Conservation (phyloP, 129 eudicot genomes). For the Arctium minus region DNA sequence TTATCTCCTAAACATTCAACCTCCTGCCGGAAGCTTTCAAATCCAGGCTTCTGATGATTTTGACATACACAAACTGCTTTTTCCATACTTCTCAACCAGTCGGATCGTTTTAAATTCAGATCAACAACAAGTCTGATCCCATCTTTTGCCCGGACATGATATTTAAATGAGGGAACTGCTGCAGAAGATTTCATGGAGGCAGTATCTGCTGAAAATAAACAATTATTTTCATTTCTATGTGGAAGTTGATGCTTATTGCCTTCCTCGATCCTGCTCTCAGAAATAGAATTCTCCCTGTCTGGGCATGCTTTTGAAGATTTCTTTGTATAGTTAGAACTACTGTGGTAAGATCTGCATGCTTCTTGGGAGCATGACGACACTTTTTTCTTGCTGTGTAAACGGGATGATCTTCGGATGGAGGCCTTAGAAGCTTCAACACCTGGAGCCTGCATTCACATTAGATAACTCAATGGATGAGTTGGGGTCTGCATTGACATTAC, state of each 20-base stretch:
- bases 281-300: not conserved
- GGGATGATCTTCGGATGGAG: constrained; percentile 24
- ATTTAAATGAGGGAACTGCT: constrained; percentile 35
- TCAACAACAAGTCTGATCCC: constrained; percentile 49
- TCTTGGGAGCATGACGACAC: constrained; percentile 20
- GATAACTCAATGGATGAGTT: not conserved
- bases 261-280: constrained; percentile 14
- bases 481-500: too few relatives aligned
- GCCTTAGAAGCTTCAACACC: constrained; percentile 8
- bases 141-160: constrained; percentile 30
- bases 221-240: constrained; percentile 3
- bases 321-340: not conserved
- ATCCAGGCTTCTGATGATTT: constrained; percentile 25
- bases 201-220: constrained; percentile 18
- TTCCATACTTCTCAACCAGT: constrained; percentile 38
- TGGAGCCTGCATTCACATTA: constrained; percentile 28
- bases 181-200: constrained; percentile 23
- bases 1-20: constrained; percentile 32
- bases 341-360: not conserved
- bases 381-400: constrained; percentile 26
- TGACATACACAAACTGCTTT: constrained; percentile 20
- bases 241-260: constrained; percentile 7
- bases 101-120: constrained; percentile 42
- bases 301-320: constrained; percentile 14
- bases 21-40: constrained; percentile 43